A percentile compares a stretch with the other conserved stretches of the same genome.
Conservation (phyloP, 257 asterid genomes). For the Leonotis leonurus region DNA sequence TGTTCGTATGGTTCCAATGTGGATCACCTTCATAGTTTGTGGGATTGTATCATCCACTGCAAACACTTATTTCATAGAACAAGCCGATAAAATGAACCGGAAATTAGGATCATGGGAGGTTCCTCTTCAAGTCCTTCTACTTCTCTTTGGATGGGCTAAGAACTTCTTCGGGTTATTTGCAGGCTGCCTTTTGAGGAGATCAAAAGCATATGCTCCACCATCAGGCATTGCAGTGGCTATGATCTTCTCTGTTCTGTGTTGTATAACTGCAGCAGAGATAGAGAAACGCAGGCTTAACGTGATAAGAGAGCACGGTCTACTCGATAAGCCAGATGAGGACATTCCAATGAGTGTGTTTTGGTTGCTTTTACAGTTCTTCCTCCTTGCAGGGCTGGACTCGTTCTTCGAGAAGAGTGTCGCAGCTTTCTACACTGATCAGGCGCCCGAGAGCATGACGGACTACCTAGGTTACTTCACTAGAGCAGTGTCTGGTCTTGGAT, state of each 20-base stretch:
- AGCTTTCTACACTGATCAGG: neutral
- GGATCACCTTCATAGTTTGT: conserved; percentile 26
- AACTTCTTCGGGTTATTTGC: neutral
- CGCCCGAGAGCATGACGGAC: neutral
- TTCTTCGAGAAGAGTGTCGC: neutral
- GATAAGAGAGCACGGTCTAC: neutral
- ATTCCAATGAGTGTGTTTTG: neutral
- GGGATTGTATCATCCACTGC: conserved; percentile 34
- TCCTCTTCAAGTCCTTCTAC: conserved; percentile 22
- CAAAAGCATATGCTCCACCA: neutral
- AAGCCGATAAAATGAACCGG: conserved; percentile 28
- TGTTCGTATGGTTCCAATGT: conserved; percentile 20
- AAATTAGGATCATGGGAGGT: conserved; percentile 13
- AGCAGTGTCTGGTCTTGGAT: conserved; percentile 36
- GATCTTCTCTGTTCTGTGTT: conserved; percentile 38
- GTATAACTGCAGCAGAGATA: conserved; percentile 41
- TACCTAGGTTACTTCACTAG: neutral
- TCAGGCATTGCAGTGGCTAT: conserved; percentile 26
- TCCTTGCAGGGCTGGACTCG: neutral
- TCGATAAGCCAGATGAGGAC: neutral
- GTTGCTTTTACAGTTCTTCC: neutral
- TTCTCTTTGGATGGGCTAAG: neutral
- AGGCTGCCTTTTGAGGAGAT: neutral
- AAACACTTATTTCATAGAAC: conserved; percentile 49
- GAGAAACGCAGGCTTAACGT: conserved; percentile 29